Evolutionary conservation across 805 yeast species (phyloP), one percentile per base, ranked within the genome.

Genomic region (Pichia cephalocereana): DNA sequence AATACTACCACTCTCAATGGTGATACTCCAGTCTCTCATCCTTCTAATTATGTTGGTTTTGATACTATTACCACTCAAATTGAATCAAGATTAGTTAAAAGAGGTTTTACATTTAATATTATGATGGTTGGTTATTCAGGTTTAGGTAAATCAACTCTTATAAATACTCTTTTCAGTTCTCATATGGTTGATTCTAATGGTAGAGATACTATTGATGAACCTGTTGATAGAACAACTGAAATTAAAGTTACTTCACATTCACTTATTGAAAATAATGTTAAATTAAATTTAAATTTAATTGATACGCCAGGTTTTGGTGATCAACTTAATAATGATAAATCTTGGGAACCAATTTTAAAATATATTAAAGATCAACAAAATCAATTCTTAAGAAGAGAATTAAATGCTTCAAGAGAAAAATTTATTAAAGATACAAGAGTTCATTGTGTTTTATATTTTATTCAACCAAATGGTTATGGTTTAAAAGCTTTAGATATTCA

Each of bases 221-320:
- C 95, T 30, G 75, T 86, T 52, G 84, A 84, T 54, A 84, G 85
- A 58, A 91, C 99, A 31, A 79, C 95, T 4, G 96, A 89, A 63
- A 84, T 91, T 64, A 77, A 79, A 54, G 82, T 82, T 28, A 73
- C 81, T 30, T 66, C 77, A n/a, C 90, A 83, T 52, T 74, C 76
- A 17, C 74, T 93, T 54, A 68, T 80, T 49, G 99, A 93, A 68
- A 89, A 88, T 65, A 86, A 85, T 55, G 98, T 93, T 49, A 80
- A 82, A 53, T 78, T 93, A 64, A 83, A 83, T 59, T 71, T 93
- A 54, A 90, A 88, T 59, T 81, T 93, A 48, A 86, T 93, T 62
- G 99, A 93, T 65, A 93, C 99, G 4, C 98, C 98, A 19, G 98
- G 98, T 15, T 93, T 88, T 72, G 98, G 96, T 38, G 99, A 93